Evolutionary conservation across 352 stramenopile species (phyloP), one percentile per base, ranked within the genome.

Genomic region (Vaucheria bursata): DNA sequence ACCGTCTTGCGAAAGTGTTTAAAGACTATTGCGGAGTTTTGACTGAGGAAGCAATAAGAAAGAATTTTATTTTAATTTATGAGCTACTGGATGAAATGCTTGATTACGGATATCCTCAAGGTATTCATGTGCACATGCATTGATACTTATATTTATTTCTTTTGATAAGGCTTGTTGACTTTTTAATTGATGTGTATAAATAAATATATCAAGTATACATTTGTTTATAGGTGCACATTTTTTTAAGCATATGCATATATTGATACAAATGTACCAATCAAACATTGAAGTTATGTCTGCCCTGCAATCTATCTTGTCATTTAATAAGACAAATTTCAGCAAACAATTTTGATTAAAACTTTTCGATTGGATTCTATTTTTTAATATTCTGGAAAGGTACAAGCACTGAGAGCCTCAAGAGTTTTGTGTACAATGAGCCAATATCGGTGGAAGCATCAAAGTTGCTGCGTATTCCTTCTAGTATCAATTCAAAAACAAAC

Each of bases 21-120:
- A 99, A 99, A 87, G 96, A 99, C 88, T 99, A 99, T 85, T 99
- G 96, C 85, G 96, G 96, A 33, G 94, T 97, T 37, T 86, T 99
- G 29, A 97, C 91, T 35, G 96, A 93, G 80, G 94, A 99, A 85
- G 94, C 93, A n/a, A 94, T 99, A 81, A 90, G 96, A 49, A 98
- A 99, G 89, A 99, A 99, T 86, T 98, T 99, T 80, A 97, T 98
- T 78, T 84, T 99, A 49, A 93, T 97, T 78, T 99, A 99, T 85
- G 96, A 99, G 86, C 87, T 99, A 52, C 88, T 99, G 50, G 96
- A 99, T 86, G 96, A 99, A 86, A 96, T 96, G 76, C 83, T 97
- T n/a, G 96, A 99, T 87, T 99, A 95, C 82, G 96, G 96, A 6
- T 97, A 98, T 85, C 94, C 95, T 29, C 95, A 99, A 86, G 74